Base-by-base conservation (phyloP, 2,329 filamentous ascomycete species). In the Pseudocercospora ulei region DNA sequence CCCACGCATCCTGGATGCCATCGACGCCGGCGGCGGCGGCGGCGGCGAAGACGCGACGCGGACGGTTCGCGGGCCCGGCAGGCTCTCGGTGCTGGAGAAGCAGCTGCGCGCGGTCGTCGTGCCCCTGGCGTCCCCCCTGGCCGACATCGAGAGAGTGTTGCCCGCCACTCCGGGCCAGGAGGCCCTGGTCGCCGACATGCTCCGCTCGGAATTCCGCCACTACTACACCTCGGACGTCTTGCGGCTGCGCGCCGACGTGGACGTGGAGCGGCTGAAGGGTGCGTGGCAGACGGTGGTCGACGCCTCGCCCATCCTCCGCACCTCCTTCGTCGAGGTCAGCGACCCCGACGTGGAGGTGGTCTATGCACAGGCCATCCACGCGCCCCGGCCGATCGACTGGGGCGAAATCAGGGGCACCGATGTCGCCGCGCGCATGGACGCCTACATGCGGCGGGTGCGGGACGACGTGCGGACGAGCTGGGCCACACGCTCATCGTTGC, bases 201-300 rank as follows among this genome's bases (percentile, higher is more conserved):
- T 85, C 0, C 68, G 75, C 9, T 90, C 85, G 0, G 68, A 74
- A 2, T 88, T 81, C 50, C 64, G 68, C 7, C 72, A 77, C 47
- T 96, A 96, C 56, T 92, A 85, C 65, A 94, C 92, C 46, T 78
- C 90, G 41, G 82, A 94, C 51, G 62, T 88, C 2, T 65, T 92
- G 13, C 70, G 76, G 46, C 48, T 95, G 1, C 55, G 62, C 0
- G 47, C 65, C 0, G 58, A 62, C 0, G 65, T 78, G 1, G 70
- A 92, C 49, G 23, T 78, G 0, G 47, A 62, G 0, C 68, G 53
- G 29, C 65, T 94, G 1, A 65, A 69, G 22, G 35, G 55, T 1
- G 80, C 85, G 0, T 85, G 83, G 73, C 56, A 59, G 4, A 56
- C 56, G 1, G 75, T 87, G 1, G 62, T 83, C 17, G 56, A 64